A percentile compares a stretch with the other conserved stretches of the same genome.
phyloP scores from a whole-genome alignment of 768 basidiomycete genomes.

The Rhizopogon roseolus region DNA sequence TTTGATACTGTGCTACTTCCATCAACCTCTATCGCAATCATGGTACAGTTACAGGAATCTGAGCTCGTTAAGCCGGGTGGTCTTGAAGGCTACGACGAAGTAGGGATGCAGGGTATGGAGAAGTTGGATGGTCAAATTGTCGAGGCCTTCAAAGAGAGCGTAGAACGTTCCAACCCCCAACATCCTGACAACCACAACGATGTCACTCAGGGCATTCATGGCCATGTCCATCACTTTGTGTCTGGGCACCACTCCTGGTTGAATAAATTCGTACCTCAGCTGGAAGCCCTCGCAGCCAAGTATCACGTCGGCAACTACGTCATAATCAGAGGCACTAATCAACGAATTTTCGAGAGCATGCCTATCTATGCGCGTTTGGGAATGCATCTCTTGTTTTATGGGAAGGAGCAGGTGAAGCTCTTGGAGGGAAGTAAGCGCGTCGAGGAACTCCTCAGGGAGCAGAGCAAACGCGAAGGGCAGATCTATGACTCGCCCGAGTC shows the following conservation, averaged over 20 bases:
- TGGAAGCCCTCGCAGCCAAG: slow-evolving; percentile 46
- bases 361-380: slow-evolving; percentile 66
- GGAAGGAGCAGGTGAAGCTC: slow-evolving; percentile 43
- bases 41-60: background rate
- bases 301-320: slow-evolving; percentile 62
- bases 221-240: slow-evolving; percentile 21
- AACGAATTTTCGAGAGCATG: slow-evolving; percentile 70
- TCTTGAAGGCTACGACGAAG: background rate
- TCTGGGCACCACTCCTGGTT: slow-evolving; percentile 31
- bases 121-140: background rate
- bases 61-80: slow-evolving; percentile 1
- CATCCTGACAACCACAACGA: slow-evolving; percentile 8
- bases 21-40: background rate
- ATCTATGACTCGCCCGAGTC: slow-evolving; percentile 53
- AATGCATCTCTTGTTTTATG: slow-evolving; percentile 75
- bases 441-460: slow-evolving; percentile 46
- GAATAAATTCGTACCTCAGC: slow-evolving; percentile 46
- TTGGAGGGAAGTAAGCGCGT: slow-evolving; percentile 42
- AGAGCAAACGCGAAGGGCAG: slow-evolving; percentile 52
- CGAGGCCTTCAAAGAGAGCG: background rate
- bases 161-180: slow-evolving; percentile 4
- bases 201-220: slow-evolving; percentile 25
- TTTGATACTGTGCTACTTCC: background rate
- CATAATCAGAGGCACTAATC: slow-evolving; percentile 37
- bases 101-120: background rate